phyloP scores from a whole-genome alignment of 176 grass and related monocot genomes.

The Avena sativa region DNA sequence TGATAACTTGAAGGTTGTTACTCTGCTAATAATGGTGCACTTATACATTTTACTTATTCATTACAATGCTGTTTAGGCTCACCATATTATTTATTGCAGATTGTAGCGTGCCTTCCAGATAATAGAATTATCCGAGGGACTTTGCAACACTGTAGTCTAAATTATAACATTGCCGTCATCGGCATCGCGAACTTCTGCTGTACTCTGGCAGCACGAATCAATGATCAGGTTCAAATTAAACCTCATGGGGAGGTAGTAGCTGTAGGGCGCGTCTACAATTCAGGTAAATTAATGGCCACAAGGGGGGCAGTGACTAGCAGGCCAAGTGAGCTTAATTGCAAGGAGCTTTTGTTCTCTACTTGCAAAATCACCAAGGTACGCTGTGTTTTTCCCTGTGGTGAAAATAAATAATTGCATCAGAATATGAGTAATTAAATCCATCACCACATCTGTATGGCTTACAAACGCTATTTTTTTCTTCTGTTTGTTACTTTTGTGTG shows the following conservation, averaged over 20 bases:
- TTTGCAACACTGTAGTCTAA: neutral
- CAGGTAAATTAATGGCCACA: constrained; percentile 10
- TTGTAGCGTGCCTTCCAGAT: neutral
- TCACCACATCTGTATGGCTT: neutral
- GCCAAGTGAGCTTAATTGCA: neutral
- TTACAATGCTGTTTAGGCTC: neutral
- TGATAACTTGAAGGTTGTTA: neutral
- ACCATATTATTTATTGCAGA: neutral
- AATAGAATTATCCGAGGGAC: neutral
- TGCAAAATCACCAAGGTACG: constrained; percentile 13
- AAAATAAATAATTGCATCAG: neutral
- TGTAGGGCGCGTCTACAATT: neutral
- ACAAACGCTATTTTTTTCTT: neutral
- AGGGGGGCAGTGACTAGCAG: neutral
- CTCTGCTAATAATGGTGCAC: neutral
- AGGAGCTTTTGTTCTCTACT: neutral
- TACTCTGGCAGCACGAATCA: neutral
- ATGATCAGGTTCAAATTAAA: no score
- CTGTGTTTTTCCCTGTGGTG: neutral
- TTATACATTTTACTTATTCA: neutral
- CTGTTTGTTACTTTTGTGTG: neutral
- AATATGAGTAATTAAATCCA: neutral
- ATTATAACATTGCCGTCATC: neutral
- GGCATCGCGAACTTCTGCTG: neutral
- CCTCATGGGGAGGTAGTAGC: neutral